Conservation (phyloP, 225 moss, liverwort and hornwort species). For the Marchantia polymorpha region DNA sequence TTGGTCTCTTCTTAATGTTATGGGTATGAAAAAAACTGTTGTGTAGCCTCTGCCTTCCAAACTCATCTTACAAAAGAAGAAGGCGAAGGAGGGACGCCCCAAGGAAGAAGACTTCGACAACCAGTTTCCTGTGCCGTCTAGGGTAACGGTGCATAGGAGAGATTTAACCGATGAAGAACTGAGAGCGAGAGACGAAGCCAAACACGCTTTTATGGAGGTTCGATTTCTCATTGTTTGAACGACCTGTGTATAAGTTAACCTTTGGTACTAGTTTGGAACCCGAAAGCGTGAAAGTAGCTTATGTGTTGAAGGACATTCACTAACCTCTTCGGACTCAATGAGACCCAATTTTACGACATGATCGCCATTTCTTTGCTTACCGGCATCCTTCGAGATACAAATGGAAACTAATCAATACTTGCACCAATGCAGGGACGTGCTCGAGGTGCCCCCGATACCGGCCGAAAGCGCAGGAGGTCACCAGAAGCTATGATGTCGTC, state of each 20-base stretch:
- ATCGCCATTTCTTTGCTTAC: neutral
- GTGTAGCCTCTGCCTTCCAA: conserved; percentile 79
- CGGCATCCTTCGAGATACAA: neutral
- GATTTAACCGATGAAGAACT: conserved; percentile 78
- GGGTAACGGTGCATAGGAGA: conserved; percentile 64
- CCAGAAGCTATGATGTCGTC: conserved; percentile 47
- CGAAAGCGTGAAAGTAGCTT: neutral
- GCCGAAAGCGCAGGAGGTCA: conserved; percentile 64
- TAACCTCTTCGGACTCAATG: neutral
- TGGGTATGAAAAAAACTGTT: neutral
- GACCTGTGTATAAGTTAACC: neutral
- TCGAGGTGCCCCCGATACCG: conserved; percentile 31
- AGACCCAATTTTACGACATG: neutral
- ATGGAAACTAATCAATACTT: neutral
- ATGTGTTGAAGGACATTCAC: neutral
- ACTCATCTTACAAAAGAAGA: conserved; percentile 90
- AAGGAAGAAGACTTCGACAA: conserved; percentile 85
- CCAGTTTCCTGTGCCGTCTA: conserved; percentile 78
- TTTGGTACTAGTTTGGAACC: neutral
- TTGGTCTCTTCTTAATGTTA: neutral
- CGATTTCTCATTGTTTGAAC: neutral
- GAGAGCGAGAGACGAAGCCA: conserved; percentile 47
- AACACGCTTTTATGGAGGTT: conserved; percentile 80
- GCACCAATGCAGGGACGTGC: conserved; percentile 49
- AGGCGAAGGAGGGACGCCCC: conserved; percentile 90